Base-by-base conservation (phyloP, 805 yeast species). In the Yarrowia yakushimensis region DNA sequence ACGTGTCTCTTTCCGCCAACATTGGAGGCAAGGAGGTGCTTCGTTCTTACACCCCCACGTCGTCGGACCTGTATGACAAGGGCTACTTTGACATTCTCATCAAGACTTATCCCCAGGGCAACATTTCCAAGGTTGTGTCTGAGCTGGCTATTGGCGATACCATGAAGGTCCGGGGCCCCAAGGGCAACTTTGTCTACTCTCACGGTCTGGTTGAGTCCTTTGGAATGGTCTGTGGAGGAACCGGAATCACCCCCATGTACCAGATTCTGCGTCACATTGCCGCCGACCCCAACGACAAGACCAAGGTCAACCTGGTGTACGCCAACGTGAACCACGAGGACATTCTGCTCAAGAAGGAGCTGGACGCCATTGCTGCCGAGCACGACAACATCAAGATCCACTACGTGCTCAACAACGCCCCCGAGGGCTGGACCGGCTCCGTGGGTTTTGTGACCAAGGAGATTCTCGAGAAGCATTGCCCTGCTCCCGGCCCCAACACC, bases 181-280 rank as follows among this genome's bases (percentile, higher is more conserved):
- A 89, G 77, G 97, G 97, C 11, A 85, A 85, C 71, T 90, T 88
- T 79, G 82, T 85, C 64, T 92, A 91, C 77, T 79, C 83, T 54
- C 88, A 91, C 68, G 88, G 88, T 74, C 83, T 88, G 84, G 86
- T 83, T 55, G 77, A 81, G 63, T 79, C 81, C 62, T 80, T 91
- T 63, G 90, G 87, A 55, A 91, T 91, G 97, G 85, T 92, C 67
- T 96, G 97, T 39, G 97, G 97, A 68, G 97, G 97, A 72, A 90
- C 97, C 42, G 97, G 97, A 73, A 87, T 91, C 70, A 87, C 97
- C 8, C 97, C 97, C 73, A 91, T 91, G 97, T 90, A 85, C 76
- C 97, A 91, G 78, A 86, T 91, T 82, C 85, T 74, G 68, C 88
- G 50, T 80, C 84, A 94, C 13, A 86, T 91, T 67, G 84, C 85